These are phyloP conservation scores for Ogataea methylovora DNA, from an alignment of 805 yeast species.

Conservation along the genomic window DNA sequence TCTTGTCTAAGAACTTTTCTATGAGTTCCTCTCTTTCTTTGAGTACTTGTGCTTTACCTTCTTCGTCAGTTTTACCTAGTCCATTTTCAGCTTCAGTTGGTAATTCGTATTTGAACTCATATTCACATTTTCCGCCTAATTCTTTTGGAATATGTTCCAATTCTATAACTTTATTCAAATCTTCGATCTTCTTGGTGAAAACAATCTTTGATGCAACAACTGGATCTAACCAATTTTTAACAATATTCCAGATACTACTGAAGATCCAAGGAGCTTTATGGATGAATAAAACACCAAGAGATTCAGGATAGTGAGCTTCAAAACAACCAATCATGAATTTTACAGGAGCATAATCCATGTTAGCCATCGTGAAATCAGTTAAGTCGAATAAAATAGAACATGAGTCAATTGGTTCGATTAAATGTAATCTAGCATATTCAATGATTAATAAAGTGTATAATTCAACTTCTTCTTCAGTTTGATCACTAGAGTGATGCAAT, in stretches of 20 bases:
- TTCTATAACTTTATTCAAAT: slow-evolving; percentile 57
- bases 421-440: slow-evolving; percentile 72
- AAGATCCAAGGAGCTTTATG: slow-evolving; percentile 98
- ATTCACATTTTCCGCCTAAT: slow-evolving; percentile 67
- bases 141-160: slow-evolving; percentile 53
- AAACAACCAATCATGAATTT: slow-evolving; percentile 83
- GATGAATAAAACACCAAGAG: slow-evolving; percentile 73
- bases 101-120: slow-evolving; percentile 48
- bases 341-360: slow-evolving; percentile 90
- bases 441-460: slow-evolving; percentile 67
- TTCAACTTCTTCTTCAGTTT: slow-evolving; percentile 64
- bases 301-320: slow-evolving; percentile 96
- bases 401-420: slow-evolving; percentile 70
- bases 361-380: slow-evolving; percentile 77
- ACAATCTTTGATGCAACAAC: slow-evolving; percentile 88
- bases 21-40: slow-evolving; percentile 48
- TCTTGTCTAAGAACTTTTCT: slow-evolving; percentile 50
- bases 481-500: slow-evolving; percentile 62
- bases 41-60: slow-evolving; percentile 33
- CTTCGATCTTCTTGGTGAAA: slow-evolving; percentile 67
- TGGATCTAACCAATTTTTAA: slow-evolving; percentile 93
- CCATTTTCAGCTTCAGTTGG: slow-evolving; percentile 59
- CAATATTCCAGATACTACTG: slow-evolving; percentile 87
- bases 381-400: slow-evolving; percentile 84
- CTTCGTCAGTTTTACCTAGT: slow-evolving; percentile 34